Conservation (phyloP, 1,284 basidiomycete genomes). For the Pseudozyma sp. region DNA sequence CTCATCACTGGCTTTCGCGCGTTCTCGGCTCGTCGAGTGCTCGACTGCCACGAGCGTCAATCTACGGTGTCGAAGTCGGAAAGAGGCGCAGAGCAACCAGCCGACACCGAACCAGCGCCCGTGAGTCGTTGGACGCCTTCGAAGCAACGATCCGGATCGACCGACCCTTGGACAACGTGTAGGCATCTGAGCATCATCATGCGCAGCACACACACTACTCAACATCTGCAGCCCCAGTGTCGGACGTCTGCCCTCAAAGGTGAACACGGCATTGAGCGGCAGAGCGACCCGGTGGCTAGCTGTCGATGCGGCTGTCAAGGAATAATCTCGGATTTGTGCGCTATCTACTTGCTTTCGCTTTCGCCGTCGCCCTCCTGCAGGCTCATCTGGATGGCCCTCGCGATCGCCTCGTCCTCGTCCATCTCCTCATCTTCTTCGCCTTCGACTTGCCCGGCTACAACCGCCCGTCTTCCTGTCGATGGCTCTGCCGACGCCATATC, state of each 20-base stretch:
- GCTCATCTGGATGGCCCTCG: slow-evolving; percentile 67
- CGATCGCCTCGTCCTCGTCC: slow-evolving; percentile 68
- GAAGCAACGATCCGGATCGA: background rate
- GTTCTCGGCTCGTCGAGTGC: background rate
- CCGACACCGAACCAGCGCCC: background rate
- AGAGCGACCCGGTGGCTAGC: background rate
- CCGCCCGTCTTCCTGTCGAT: slow-evolving; percentile 34
- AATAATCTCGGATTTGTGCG: background rate
- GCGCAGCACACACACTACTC: background rate
- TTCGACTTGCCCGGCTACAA: slow-evolving; percentile 51
- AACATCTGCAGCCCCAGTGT: no score
- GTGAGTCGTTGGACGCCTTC: background rate
- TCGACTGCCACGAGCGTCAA: background rate
- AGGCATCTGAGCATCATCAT: background rate
- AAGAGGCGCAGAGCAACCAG: background rate
- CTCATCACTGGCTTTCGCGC: background rate
- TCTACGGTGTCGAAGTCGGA: background rate
- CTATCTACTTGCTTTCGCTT: slow-evolving; percentile 33
- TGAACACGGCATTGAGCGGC: background rate
- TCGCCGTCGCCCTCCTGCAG: slow-evolving; percentile 50
- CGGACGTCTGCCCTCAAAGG: no score
- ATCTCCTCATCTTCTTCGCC: slow-evolving; percentile 68
- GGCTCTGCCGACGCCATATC: slow-evolving; percentile 54
- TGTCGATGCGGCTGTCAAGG: background rate
- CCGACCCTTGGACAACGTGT: slow-evolving; percentile 2